Evolutionary conservation across 1,284 basidiomycete species (phyloP).

Genomic region (Macrocybe sp.): DNA sequence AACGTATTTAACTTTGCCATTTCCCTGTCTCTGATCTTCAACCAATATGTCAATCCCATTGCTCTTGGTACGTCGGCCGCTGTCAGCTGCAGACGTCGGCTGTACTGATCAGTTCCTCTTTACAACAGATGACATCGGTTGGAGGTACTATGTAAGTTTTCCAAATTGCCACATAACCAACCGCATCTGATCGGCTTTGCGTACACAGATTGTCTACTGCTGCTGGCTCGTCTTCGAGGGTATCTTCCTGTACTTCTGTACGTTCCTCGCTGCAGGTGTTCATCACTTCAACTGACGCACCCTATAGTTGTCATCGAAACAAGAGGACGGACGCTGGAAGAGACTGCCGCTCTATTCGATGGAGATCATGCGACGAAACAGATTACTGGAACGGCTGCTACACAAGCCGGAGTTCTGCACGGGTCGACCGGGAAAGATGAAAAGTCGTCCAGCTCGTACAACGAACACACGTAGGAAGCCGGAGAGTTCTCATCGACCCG

Average conservation of each 20-base stretch:
- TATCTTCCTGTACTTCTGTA: constrained; percentile 58
- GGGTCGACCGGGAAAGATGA: constrained; percentile 16
- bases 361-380: constrained; percentile 47
- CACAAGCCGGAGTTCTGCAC: constrained; percentile 14
- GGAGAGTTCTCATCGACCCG: too few species aligned
- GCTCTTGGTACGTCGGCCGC: constrained; percentile 33
- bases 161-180: neutral
- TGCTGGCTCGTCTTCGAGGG: constrained; percentile 62
- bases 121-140: constrained; percentile 35
- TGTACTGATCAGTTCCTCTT: constrained; percentile 1
- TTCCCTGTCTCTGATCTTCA: constrained; percentile 67
- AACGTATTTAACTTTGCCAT: constrained; percentile 67
- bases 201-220: constrained; percentile 54
- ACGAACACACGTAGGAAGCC: constrained; percentile 11
- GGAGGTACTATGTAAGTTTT: constrained; percentile 59
- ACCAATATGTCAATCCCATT: constrained; percentile 80
- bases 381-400: constrained; percentile 27
- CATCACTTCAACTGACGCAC: neutral
- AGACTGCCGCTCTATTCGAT: constrained; percentile 72
- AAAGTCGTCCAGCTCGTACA: constrained; percentile 22
- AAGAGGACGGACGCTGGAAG: constrained; percentile 66
- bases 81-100: neutral
- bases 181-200: neutral
- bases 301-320: constrained; percentile 57
- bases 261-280: constrained; percentile 10